Evolutionary conservation across 176 grass and related monocot species (phyloP).

Genomic region (Oryza australiensis): DNA sequence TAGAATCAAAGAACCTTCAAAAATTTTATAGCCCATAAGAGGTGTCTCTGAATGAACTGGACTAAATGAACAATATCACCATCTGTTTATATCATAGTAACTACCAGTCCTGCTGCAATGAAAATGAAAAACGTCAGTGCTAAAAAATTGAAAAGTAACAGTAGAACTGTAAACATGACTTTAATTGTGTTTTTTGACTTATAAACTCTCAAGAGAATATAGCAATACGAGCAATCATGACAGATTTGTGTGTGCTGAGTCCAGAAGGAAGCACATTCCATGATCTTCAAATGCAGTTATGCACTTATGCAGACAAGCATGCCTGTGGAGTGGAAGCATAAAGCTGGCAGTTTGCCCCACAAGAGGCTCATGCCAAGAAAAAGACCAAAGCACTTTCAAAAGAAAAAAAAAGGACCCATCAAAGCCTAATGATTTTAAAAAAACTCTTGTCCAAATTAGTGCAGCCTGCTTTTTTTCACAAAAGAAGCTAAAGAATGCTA

Average conservation of each 20-base stretch:
- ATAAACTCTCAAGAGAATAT: slow-evolving; percentile 13
- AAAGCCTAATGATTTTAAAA: slow-evolving; percentile 24
- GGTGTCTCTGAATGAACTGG: slow-evolving; percentile 22
- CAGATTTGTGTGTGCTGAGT: slow-evolving; percentile 1
- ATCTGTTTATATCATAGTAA: neutral
- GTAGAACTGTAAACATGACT: neutral
- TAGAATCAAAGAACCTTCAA: slow-evolving; percentile 20
- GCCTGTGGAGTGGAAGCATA: slow-evolving; percentile 26
- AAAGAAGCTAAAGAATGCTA: slow-evolving; percentile 32
- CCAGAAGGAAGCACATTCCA: slow-evolving; percentile 8
- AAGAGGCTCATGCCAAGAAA: slow-evolving; percentile 32
- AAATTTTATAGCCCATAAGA: slow-evolving; percentile 40
- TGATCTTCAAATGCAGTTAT: slow-evolving; percentile 1
- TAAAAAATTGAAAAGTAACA: slow-evolving; percentile 18
- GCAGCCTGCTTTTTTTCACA: slow-evolving; percentile 32
- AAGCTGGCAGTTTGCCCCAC: slow-evolving; percentile 5
- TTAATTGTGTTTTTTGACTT: neutral
- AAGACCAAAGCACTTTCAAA: slow-evolving; percentile 30
- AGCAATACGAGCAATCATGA: neutral
- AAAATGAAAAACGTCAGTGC: slow-evolving; percentile 39
- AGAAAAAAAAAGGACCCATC: slow-evolving; percentile 17
- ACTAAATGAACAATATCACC: slow-evolving; percentile 22
- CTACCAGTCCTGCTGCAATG: slow-evolving; percentile 26
- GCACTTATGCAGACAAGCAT: neutral
- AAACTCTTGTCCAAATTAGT: slow-evolving; percentile 23